phyloP scores from a whole-genome alignment of 2,329 filamentous ascomycete genomes.

The Mollisiaceae sp. region DNA sequence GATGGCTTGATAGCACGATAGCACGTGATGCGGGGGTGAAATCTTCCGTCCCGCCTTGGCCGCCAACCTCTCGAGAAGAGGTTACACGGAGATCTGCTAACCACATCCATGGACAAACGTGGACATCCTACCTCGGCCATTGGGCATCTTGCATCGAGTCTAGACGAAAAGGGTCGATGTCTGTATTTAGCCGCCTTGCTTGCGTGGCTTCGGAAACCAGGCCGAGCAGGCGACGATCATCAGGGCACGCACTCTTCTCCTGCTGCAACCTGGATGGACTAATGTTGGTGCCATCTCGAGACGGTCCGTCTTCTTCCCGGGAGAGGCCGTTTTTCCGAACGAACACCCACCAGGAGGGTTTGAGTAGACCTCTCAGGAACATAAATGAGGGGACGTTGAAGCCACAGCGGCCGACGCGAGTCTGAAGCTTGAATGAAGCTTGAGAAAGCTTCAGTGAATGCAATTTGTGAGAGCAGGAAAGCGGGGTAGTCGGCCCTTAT shows the following conservation, averaged over 20 bases:
- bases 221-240: neutral
- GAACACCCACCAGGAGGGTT: neutral
- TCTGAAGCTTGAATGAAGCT: neutral
- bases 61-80: neutral
- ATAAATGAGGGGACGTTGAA: neutral
- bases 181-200: neutral
- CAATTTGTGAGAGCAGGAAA: neutral
- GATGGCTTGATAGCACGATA: no score
- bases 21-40: constrained; percentile 16
- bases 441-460: neutral
- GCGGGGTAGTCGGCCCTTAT: constrained; percentile 1
- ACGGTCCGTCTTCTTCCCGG: no score
- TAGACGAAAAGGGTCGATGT: neutral
- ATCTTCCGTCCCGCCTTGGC: neutral
- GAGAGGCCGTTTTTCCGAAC: neutral
- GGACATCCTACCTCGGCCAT: neutral
- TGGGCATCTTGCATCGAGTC: neutral
- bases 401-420: neutral
- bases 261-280: neutral
- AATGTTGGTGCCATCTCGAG: neutral
- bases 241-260: neutral
- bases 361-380: neutral
- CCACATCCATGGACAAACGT: no score
- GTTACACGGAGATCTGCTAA: neutral
- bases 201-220: neutral